These are phyloP conservation scores for Boletus hoseneyae DNA, from an alignment of 1,284 basidiomycete genomes.

Conservation along the genomic window DNA sequence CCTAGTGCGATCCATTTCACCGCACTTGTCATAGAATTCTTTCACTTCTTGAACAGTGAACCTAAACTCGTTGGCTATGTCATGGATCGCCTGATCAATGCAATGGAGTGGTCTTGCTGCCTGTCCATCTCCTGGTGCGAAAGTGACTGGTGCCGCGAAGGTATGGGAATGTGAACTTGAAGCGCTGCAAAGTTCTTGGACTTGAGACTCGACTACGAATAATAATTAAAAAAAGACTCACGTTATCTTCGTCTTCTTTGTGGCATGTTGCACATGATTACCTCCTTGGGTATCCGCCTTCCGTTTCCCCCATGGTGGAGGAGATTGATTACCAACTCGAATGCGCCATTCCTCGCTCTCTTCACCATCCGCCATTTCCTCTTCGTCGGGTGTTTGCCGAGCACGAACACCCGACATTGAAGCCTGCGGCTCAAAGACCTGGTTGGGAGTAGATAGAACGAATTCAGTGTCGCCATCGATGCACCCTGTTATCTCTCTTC, in stretches of 20 bases:
- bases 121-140: slow-evolving; percentile 10
- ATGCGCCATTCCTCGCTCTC: slow-evolving; percentile 62
- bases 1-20: slow-evolving; percentile 62
- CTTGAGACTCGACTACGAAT: not conserved
- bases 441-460: slow-evolving; percentile 26
- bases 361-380: slow-evolving; percentile 59
- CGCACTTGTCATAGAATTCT: slow-evolving; percentile 67
- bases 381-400: slow-evolving; percentile 41
- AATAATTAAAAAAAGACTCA: slow-evolving; percentile 21
- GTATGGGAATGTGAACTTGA: slow-evolving; percentile 5
- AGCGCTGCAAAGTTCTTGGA: slow-evolving; percentile 4
- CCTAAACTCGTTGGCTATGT: slow-evolving; percentile 61
- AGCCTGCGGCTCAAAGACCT: slow-evolving; percentile 18
- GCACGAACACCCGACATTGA: slow-evolving; percentile 18
- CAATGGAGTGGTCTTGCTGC: slow-evolving; percentile 43
- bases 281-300: slow-evolving; percentile 40
- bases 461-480: slow-evolving; percentile 23
- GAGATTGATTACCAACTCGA: slow-evolving; percentile 54
- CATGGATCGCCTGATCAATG: slow-evolving; percentile 56
- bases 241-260: slow-evolving; percentile 32
- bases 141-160: slow-evolving; percentile 4
- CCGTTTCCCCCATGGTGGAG: slow-evolving; percentile 67
- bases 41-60: slow-evolving; percentile 72
- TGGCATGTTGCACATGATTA: not conserved
- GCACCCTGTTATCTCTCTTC: slow-evolving; percentile 26